Percentiles rank a stretch among this genome's conserved stretches.
Evolutionary conservation across 257 asterid genomes (phyloP).

Genomic region (Misopates orontium): DNA sequence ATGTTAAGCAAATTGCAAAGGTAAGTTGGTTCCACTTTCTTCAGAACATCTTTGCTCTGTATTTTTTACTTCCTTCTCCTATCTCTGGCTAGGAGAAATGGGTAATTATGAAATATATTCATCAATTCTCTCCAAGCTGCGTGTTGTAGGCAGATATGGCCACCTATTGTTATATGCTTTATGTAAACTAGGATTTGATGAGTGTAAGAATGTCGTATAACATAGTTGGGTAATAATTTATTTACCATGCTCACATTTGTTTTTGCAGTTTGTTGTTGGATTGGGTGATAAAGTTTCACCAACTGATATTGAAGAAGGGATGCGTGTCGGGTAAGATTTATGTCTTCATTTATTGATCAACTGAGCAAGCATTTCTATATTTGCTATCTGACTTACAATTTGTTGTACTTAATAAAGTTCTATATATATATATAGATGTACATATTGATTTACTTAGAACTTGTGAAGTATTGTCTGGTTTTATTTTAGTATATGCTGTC

Average conservation of each 20-base stretch:
- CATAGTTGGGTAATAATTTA: not conserved
- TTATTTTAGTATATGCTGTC: not conserved
- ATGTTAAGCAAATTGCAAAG: conserved; percentile 85
- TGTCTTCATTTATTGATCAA: not conserved
- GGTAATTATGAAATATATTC: not conserved
- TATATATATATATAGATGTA: too few relatives aligned
- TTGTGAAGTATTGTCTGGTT: not conserved
- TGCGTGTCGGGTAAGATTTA: conserved; percentile 85
- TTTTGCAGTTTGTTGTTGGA: conserved; percentile 89
- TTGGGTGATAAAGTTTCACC: conserved; percentile 97
- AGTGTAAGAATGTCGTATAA: not conserved
- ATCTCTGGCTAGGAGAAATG: not conserved
- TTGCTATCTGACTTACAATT: conserved; percentile 2
- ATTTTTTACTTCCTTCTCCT: conserved; percentile 5
- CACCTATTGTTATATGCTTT: not conserved
- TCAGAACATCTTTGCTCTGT: conserved; percentile 6
- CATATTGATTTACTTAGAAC: conserved; percentile 14
- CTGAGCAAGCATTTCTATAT: not conserved
- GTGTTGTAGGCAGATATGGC: not conserved
- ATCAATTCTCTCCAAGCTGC: not conserved
- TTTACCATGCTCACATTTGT: conserved; percentile 21
- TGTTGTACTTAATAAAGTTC: not conserved
- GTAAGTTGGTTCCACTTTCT: conserved; percentile 30
- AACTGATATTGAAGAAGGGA: conserved; percentile 97
- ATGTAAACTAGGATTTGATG: not conserved